A percentile compares a stretch with the other conserved stretches of the same genome.
These are phyloP conservation scores for Zygosaccharomyces bailii DNA, from an alignment of 805 yeast species.

Conservation along the genomic window DNA sequence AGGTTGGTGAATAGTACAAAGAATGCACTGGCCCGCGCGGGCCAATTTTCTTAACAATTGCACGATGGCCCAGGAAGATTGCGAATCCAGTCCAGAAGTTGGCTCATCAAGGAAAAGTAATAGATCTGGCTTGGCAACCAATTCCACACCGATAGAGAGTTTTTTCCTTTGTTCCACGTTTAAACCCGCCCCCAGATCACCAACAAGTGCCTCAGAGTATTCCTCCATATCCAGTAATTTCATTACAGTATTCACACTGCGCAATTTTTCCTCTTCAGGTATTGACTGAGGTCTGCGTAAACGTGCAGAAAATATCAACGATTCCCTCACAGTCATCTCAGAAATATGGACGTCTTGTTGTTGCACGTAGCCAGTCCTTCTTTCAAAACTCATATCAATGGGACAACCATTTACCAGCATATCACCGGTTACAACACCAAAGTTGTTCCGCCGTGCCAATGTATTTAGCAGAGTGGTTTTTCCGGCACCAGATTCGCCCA, in stretches of 20 bases:
- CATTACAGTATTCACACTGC: constrained; percentile 50
- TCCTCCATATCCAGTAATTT: constrained; percentile 47
- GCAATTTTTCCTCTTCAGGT: constrained; percentile 40
- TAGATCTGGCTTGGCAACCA: constrained; percentile 46
- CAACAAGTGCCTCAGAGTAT: constrained; percentile 55
- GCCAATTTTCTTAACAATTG: constrained; percentile 44
- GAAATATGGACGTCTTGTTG: constrained; percentile 53
- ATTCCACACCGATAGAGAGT: constrained; percentile 45
- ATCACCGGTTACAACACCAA: constrained; percentile 55
- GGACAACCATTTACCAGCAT: constrained; percentile 52
- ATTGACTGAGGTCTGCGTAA: constrained; percentile 48
- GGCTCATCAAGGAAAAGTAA: constrained; percentile 50
- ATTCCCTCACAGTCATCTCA: constrained; percentile 36
- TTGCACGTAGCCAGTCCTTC: constrained; percentile 56
- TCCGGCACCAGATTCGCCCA: constrained; percentile 68
- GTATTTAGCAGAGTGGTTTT: constrained; percentile 56
- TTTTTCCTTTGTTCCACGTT: constrained; percentile 45
- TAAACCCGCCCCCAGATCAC: constrained; percentile 42
- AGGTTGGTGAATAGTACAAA: constrained; percentile 56
- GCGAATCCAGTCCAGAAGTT: constrained; percentile 51
- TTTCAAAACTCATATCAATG: constrained; percentile 48
- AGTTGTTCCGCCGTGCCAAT: constrained; percentile 46
- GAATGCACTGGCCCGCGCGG: constrained; percentile 46
- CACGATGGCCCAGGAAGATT: constrained; percentile 50
- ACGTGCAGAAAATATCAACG: constrained; percentile 46